Evolutionary conservation across 139 green algal genomes (phyloP).

Genomic region (Chlorella sp.): DNA sequence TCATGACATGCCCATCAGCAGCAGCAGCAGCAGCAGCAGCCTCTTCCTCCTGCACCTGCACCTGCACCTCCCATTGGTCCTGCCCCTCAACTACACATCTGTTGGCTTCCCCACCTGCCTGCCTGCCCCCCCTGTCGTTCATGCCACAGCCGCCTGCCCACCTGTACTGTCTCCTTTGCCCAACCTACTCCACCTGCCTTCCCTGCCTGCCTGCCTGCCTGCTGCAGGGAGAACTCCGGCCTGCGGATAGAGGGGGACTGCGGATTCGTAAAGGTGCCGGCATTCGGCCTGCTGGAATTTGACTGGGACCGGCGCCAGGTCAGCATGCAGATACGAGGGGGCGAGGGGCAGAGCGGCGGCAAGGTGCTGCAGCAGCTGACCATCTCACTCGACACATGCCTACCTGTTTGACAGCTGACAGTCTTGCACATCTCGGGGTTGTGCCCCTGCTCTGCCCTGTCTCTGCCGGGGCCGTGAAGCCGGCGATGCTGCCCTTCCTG

Average conservation of each 20-base stretch:
- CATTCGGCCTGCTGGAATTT: conserved; percentile 26
- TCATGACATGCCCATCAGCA: too few species aligned
- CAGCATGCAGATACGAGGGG: conserved; percentile 39
- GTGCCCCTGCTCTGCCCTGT: too few species aligned
- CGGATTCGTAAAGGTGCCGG: conserved; percentile 20
- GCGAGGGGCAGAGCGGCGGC: conserved; percentile 5
- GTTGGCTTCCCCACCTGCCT: not conserved
- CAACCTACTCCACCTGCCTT: not conserved
- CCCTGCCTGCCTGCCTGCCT: not conserved
- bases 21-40: too few species aligned
- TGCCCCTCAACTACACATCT: not conserved
- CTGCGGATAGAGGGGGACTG: conserved; percentile 25
- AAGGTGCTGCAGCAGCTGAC: conserved; percentile 36
- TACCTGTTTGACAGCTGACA: not conserved
- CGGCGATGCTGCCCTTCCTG: too few species aligned
- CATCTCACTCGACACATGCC: conserved; percentile 23
- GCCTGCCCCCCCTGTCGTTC: not conserved
- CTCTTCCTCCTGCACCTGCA: too few species aligned
- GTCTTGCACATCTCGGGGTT: too few species aligned
- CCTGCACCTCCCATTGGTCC: too few species aligned
- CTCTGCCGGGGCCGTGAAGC: too few species aligned
- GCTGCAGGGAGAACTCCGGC: conserved; percentile 1
- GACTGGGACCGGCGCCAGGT: conserved; percentile 5
- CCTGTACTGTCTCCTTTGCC: not conserved
- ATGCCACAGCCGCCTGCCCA: not conserved